phyloP scores from a whole-genome alignment of 345 rosid species.

The Lepidium didymum region DNA sequence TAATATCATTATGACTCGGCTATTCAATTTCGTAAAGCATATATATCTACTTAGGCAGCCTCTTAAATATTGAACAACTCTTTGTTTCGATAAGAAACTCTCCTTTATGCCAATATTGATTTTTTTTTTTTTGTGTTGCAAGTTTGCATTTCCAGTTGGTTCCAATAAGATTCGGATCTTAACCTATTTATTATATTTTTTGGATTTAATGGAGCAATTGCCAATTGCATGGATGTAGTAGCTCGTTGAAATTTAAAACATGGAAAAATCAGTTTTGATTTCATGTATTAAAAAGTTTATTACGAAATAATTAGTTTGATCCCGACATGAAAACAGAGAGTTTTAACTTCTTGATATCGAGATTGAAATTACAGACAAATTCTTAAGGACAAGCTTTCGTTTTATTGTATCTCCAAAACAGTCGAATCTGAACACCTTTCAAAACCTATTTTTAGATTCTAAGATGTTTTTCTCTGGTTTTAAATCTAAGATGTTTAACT shows the following conservation, averaged over 20 bases:
- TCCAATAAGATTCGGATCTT: not conserved
- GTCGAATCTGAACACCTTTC: not conserved
- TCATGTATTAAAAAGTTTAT: not conserved
- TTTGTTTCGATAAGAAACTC: not conserved
- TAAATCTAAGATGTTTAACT: not conserved
- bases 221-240: not conserved
- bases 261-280: not conserved
- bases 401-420: not conserved
- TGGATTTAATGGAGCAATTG: not conserved
- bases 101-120: not conserved
- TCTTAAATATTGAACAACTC: slow-evolving; percentile 23
- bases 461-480: too few species aligned
- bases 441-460: too few species aligned
- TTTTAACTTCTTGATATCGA: not conserved
- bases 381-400: not conserved
- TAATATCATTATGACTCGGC: slow-evolving; percentile 4
- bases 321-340: not conserved
- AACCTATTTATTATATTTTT: not conserved
- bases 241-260: not conserved
- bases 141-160: not conserved
- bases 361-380: not conserved
- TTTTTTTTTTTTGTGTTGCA: not conserved
- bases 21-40: not conserved
- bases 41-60: slow-evolving; percentile 13
- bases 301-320: not conserved